Conservation (phyloP, 2,329 filamentous ascomycete species). For the Sporothrix globosa region DNA sequence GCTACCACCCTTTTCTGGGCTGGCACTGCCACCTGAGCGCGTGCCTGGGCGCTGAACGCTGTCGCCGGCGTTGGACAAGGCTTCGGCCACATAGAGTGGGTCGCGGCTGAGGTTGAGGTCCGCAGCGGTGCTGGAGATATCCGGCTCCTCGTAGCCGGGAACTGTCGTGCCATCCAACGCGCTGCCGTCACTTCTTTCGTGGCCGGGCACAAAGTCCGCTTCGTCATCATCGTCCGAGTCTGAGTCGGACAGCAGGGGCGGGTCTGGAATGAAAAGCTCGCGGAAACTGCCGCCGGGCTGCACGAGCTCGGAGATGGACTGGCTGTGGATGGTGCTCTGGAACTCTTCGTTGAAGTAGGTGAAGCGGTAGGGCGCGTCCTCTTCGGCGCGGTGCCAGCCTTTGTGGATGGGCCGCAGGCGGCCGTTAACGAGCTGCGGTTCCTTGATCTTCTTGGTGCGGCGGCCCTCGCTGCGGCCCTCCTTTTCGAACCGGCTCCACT, state of each 20-base stretch:
- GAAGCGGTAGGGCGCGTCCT: constrained; percentile 90
- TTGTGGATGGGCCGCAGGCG: constrained; percentile 78
- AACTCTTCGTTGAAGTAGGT: constrained; percentile 99
- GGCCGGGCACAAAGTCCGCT: not conserved
- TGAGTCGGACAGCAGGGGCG: constrained; percentile 72
- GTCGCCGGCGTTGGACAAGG: constrained; percentile 23
- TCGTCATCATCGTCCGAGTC: constrained; percentile 60
- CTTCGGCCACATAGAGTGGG: constrained; percentile 19
- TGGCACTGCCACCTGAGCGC: constrained; percentile 26
- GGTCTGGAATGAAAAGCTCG: constrained; percentile 89
- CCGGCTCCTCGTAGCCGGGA: constrained; percentile 1
- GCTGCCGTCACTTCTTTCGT: not conserved
- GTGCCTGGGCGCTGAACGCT: not conserved
- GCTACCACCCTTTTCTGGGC: constrained; percentile 11
- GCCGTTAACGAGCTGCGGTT: constrained; percentile 90
- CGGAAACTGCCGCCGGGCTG: constrained; percentile 82
- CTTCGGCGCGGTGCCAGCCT: constrained; percentile 83
- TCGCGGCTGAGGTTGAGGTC: constrained; percentile 27
- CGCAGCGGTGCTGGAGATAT: not conserved
- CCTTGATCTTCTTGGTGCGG: constrained; percentile 86
- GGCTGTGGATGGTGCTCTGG: constrained; percentile 91
- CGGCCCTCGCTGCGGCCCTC: constrained; percentile 81
- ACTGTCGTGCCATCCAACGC: not conserved
- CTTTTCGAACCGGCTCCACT: constrained; percentile 90
- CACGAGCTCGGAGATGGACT: constrained; percentile 89